phyloP scores from a whole-genome alignment of 768 basidiomycete species.

The Artomyces pyxidatus region DNA sequence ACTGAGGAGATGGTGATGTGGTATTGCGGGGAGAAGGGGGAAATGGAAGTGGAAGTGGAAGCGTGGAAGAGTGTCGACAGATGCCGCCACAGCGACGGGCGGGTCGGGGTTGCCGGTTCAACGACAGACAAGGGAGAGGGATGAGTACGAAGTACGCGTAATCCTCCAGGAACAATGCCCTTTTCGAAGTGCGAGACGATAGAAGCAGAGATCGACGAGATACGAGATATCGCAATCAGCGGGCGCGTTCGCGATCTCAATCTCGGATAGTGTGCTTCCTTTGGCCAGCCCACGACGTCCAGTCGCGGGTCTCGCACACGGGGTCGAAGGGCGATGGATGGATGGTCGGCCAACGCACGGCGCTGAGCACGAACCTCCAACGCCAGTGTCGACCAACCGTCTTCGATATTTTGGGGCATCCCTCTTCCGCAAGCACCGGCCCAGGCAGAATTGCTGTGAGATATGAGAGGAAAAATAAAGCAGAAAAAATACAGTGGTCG shows the following conservation, averaged over 20 bases:
- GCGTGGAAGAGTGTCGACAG: conserved; percentile 9
- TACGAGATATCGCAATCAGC: conserved; percentile 18
- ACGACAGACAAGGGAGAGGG: conserved; percentile 5
- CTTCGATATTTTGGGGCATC: conserved; percentile 9
- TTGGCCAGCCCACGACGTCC: conserved; percentile 31
- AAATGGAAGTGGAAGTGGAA: conserved; percentile 5
- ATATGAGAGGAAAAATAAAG: conserved; percentile 29
- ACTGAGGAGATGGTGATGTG: not conserved
- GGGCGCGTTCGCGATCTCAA: conserved; percentile 13
- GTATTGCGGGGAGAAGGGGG: not conserved
- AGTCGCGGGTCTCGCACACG: conserved; percentile 26
- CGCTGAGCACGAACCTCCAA: conserved; percentile 28
- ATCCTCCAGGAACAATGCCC: conserved; percentile 14
- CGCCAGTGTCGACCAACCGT: conserved; percentile 21
- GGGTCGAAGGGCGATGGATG: conserved; percentile 12
- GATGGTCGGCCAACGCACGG: conserved; percentile 23
- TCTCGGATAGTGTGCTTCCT: conserved; percentile 29
- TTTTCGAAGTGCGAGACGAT: conserved; percentile 16
- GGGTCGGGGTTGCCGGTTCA: conserved; percentile 5
- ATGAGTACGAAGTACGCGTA: conserved; percentile 6
- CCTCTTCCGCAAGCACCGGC: conserved; percentile 11
- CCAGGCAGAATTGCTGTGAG: conserved; percentile 3
- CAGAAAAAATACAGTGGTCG: conserved; percentile 21
- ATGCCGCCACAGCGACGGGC: conserved; percentile 9
- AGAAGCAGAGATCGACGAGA: conserved; percentile 20